Evolutionary conservation across 2,329 filamentous ascomycete species (phyloP).

Genomic region (Elsinoe batatas): DNA sequence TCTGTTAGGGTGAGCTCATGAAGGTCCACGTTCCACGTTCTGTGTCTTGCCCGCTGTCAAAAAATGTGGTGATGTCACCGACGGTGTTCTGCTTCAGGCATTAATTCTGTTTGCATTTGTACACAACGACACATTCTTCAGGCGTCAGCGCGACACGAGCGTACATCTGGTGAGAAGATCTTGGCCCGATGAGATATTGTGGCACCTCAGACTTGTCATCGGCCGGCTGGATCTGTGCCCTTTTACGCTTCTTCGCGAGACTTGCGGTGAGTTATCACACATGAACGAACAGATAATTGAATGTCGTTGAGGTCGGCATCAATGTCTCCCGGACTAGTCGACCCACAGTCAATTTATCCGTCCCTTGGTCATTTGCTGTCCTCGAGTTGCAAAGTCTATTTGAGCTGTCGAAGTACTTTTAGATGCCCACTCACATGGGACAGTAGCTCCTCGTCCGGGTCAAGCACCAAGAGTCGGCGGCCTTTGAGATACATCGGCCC

Average conservation of each 20-base stretch:
- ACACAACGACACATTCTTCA: background rate
- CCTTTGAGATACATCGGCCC: background rate
- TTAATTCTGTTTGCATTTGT: background rate
- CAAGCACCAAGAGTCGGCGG: background rate
- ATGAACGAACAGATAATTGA: too few species aligned
- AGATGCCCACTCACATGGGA: background rate
- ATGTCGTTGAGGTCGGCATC: background rate
- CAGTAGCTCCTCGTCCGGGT: background rate
- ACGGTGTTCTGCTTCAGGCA: background rate
- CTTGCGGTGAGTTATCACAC: too few species aligned
- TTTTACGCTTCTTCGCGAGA: too few species aligned
- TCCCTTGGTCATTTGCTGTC: background rate
- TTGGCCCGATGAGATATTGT: too few species aligned
- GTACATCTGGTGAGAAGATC: too few species aligned
- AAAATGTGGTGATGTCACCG: constrained; percentile 8
- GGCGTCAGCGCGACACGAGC: too few species aligned
- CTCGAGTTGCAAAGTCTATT: background rate
- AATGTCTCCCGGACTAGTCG: background rate
- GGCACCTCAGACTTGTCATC: too few species aligned
- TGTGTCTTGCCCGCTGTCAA: background rate
- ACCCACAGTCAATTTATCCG: background rate
- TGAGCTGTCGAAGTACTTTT: background rate
- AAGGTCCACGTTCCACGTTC: background rate
- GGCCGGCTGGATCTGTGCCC: too few species aligned
- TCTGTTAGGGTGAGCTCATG: constrained; percentile 8